Evolutionary conservation across 2,329 filamentous ascomycete species (phyloP), one percentile per base, ranked within the genome.

Genomic region (Paecilomyces dactylethromorphus): DNA sequence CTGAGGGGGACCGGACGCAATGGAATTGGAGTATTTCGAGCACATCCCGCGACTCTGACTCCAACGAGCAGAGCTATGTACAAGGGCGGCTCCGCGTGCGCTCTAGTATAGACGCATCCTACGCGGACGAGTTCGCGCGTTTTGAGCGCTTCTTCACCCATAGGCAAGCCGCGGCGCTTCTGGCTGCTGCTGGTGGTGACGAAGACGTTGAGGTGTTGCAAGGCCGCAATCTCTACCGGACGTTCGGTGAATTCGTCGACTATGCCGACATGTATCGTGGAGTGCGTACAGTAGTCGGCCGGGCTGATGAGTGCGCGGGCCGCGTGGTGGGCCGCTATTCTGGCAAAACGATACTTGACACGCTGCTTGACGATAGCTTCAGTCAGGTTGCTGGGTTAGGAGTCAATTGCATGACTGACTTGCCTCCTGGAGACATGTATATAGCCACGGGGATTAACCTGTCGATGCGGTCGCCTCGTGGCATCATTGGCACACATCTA

Each of bases 111-210:
- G 59, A 53, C 32, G 63, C 60, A 6, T 12, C 59, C 1, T 68
- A 75, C 56, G 69, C n/a, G 35, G 13, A 57, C 3, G 67, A 71
- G 26, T 73, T 76, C 53, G 58, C 57, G 0, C 66, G 69, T 2
- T 72, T 65, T 39, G 68, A 68, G 57, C 71, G 75, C 21, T 67
- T 79, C 1, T 63, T 76, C 32, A 64, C 62, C 13, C 68, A 74
- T 53, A 52, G 69, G 22, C 69, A 68, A 6, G 74, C 33, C 39
- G 39, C 56, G 7, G 53, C 35, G 8, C 57, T 60, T 6, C 21
- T 56, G 26, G 26, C 26, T 29, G 26, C 26, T 29, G 26, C 26
- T 29, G 26, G 26, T 26, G 50, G 59, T n/a, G 24, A 21, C 10
- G 39, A 61, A 31, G 60, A 58, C 26, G 60, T 59, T n/a, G 62